These are phyloP conservation scores for Pelargonium citronellum DNA, from an alignment of 441 rosid genomes.

Conservation along the genomic window DNA sequence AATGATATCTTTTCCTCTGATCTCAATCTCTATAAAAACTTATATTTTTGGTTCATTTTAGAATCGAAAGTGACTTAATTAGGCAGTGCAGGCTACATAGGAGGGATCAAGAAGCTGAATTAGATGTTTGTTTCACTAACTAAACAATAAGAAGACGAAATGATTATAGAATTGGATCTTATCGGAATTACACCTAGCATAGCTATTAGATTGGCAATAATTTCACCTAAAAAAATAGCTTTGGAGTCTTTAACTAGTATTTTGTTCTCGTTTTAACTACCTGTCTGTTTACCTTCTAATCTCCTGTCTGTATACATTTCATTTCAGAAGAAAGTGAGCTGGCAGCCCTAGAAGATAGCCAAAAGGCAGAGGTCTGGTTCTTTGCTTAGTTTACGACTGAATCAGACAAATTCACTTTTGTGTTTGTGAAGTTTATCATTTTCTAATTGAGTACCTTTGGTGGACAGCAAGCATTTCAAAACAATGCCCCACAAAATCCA, in stretches of 20 bases:
- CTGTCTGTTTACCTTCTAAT: conserved; percentile 3
- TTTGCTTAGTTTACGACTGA: conserved; percentile 15
- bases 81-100: neutral
- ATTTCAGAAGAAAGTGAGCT: conserved; percentile 43
- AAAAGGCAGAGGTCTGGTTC: conserved; percentile 47
- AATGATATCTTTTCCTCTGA: no score
- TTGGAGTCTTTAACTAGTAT: no score
- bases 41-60: neutral
- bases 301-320: conserved; percentile 16
- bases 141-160: no score
- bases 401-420: conserved; percentile 12
- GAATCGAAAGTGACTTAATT: neutral
- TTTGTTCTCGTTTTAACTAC: neutral
- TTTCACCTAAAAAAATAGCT: no score
- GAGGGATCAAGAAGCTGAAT: no score
- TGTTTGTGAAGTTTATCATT: conserved; percentile 7
- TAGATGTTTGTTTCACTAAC: no score
- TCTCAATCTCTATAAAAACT: no score
- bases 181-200: no score
- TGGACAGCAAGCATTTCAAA: conserved; percentile 43
- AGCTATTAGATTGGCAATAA: no score
- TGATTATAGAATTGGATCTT: no score
- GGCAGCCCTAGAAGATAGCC: conserved; percentile 32
- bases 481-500: conserved; percentile 45
- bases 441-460: conserved; percentile 22